These are phyloP conservation scores for Zanthoxylum bungeanum DNA, from an alignment of 345 rosid species.

Conservation along the genomic window DNA sequence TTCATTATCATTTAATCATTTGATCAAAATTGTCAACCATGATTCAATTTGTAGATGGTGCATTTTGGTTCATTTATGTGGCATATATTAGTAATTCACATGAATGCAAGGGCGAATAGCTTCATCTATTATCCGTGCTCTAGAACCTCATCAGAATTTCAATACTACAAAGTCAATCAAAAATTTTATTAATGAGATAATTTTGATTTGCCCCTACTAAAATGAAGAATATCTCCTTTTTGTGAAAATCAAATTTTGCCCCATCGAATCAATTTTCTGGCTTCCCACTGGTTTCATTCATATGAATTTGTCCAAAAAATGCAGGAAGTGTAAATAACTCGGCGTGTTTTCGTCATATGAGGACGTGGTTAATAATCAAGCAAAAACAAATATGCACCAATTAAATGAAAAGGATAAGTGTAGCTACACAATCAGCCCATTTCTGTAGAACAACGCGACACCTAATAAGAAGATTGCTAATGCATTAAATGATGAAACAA, in stretches of 20 bases:
- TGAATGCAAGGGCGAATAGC: background rate
- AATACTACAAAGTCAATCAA: background rate
- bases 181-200: background rate
- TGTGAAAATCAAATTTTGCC: too few relatives aligned
- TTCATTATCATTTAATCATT: background rate
- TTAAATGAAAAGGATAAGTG: background rate
- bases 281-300: background rate
- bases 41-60: too few relatives aligned
- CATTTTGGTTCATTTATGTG: background rate
- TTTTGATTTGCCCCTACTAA: too few relatives aligned
- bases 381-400: background rate
- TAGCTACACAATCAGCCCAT: conserved; percentile 9
- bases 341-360: background rate
- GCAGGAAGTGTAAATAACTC: background rate
- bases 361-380: background rate
- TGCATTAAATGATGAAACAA: background rate
- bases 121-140: background rate
- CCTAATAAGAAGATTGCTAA: background rate
- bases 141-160: background rate
- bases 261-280: too few relatives aligned
- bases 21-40: background rate
- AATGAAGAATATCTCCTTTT: too few relatives aligned
- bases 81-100: background rate
- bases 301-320: background rate
- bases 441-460: background rate